Evolutionary conservation across 352 stramenopile species (phyloP).

Genomic region (Achlya hypogyna): DNA sequence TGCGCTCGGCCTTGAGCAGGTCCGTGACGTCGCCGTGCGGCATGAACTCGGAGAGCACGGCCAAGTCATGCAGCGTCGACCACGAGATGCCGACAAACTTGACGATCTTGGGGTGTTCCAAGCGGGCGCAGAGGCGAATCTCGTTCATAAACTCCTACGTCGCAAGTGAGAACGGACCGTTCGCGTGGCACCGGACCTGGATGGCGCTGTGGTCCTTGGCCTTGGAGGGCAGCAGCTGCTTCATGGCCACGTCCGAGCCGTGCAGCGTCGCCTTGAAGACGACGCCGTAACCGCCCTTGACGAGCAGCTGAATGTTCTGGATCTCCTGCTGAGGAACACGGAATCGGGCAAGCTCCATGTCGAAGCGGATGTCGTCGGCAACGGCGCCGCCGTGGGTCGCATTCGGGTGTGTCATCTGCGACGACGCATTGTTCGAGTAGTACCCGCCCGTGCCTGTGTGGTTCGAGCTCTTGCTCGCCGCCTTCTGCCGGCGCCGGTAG

Average conservation of each 20-base stretch:
- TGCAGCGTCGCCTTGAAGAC: conserved; percentile 28
- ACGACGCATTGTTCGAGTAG: conserved; percentile 19
- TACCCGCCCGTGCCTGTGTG: neutral
- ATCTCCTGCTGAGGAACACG: conserved; percentile 29
- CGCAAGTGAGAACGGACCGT: neutral
- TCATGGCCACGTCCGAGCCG: conserved; percentile 30
- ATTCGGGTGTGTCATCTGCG: neutral
- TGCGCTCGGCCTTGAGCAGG: conserved; percentile 33
- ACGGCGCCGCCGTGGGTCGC: conserved; percentile 21
- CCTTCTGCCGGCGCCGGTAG: conserved; percentile 8
- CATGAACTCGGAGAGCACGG: conserved; percentile 57
- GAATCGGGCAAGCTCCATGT: conserved; percentile 30
- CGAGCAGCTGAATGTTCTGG: conserved; percentile 23
- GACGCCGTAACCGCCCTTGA: conserved; percentile 30
- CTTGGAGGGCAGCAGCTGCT: conserved; percentile 31
- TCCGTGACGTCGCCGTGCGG: conserved; percentile 39
- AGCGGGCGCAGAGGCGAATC: conserved; percentile 34
- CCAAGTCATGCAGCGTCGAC: conserved; percentile 39
- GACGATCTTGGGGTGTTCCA: conserved; percentile 62
- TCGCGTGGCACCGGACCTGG: neutral
- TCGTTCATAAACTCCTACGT: conserved; percentile 27
- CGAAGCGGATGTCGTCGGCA: conserved; percentile 30
- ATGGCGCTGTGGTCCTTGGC: conserved; percentile 19
- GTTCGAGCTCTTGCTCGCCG: neutral
- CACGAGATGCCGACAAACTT: conserved; percentile 54